phyloP scores from a whole-genome alignment of 1,284 basidiomycete genomes.

The Puccinia novopanici region DNA sequence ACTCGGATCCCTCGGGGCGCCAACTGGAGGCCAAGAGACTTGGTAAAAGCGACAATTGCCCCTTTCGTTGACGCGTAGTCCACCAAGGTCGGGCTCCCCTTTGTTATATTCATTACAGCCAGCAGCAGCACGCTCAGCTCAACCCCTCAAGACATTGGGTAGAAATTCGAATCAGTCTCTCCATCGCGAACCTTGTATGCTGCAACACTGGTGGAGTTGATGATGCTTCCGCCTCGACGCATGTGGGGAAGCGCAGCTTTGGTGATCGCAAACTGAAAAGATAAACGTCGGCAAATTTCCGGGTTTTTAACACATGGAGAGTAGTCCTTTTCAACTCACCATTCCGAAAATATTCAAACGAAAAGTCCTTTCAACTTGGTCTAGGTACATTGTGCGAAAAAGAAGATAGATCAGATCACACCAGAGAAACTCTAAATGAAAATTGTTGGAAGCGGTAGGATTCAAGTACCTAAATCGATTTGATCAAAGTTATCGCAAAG shows the following conservation, averaged over 20 bases:
- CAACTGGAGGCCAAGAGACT: constrained; percentile 66
- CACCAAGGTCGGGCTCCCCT: constrained; percentile 61
- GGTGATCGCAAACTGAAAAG: constrained; percentile 52
- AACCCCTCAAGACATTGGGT: background rate
- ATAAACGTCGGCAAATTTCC: background rate
- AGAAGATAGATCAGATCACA: background rate
- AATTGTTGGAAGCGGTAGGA: background rate
- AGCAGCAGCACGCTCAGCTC: background rate
- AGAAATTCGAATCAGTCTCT: background rate
- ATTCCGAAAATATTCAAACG: constrained; percentile 66
- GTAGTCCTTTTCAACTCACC: constrained; percentile 58
- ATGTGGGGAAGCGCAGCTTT: constrained; percentile 66
- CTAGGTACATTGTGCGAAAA: constrained; percentile 7
- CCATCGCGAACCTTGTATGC: constrained; percentile 63
- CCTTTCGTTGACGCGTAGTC: constrained; percentile 68
- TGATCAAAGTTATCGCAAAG: constrained; percentile 61
- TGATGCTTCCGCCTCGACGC: constrained; percentile 67
- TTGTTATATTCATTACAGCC: background rate
- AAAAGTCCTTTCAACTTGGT: constrained; percentile 66
- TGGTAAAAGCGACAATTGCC: constrained; percentile 65
- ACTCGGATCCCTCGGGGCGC: constrained; percentile 67
- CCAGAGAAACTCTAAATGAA: too few species aligned
- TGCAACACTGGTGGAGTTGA: constrained; percentile 69
- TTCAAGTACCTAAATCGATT: constrained; percentile 62
- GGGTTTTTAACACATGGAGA: background rate